These are phyloP conservation scores for Tagetes patula DNA, from an alignment of 129 eudicot species.

Conservation along the genomic window DNA sequence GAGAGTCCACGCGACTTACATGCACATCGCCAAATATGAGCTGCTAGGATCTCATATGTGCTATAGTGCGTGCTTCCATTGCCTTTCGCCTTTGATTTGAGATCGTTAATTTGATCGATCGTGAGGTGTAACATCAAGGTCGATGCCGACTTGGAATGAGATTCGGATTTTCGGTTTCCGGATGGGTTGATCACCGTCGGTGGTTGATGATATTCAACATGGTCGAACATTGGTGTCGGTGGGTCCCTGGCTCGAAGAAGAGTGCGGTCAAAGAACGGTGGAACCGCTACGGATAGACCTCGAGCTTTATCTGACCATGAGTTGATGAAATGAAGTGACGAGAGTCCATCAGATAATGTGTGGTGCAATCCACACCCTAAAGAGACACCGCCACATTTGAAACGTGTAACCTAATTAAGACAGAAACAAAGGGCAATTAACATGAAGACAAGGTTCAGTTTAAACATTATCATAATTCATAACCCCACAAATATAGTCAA, in stretches of 20 bases:
- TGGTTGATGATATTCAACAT: slow-evolving; percentile 53
- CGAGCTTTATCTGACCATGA: slow-evolving; percentile 56
- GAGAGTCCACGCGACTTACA: slow-evolving; percentile 55
- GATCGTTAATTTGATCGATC: slow-evolving; percentile 38
- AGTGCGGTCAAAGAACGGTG: slow-evolving; percentile 63
- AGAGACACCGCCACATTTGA: slow-evolving; percentile 57
- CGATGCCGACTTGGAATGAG: slow-evolving; percentile 25
- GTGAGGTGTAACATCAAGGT: slow-evolving; percentile 45
- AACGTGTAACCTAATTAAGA: slow-evolving; percentile 55
- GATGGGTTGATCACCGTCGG: slow-evolving; percentile 26
- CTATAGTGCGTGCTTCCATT: slow-evolving; percentile 31
- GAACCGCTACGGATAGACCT: slow-evolving; percentile 40
- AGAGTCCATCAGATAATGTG: slow-evolving; percentile 47
- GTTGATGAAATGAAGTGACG: slow-evolving; percentile 52
- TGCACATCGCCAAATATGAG: slow-evolving; percentile 61
- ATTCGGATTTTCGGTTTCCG: not conserved
- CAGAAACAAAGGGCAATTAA: not conserved
- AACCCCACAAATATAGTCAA: not conserved
- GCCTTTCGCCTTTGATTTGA: slow-evolving; percentile 44
- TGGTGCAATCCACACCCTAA: slow-evolving; percentile 49
- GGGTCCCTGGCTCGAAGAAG: slow-evolving; percentile 55
- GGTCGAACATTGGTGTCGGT: slow-evolving; percentile 47
- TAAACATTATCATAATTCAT: not conserved
- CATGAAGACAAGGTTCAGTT: not conserved
- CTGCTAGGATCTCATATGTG: slow-evolving; percentile 53